These are phyloP conservation scores for Citrullus colocynthis DNA, from an alignment of 306 rosid species.

Conservation along the genomic window DNA sequence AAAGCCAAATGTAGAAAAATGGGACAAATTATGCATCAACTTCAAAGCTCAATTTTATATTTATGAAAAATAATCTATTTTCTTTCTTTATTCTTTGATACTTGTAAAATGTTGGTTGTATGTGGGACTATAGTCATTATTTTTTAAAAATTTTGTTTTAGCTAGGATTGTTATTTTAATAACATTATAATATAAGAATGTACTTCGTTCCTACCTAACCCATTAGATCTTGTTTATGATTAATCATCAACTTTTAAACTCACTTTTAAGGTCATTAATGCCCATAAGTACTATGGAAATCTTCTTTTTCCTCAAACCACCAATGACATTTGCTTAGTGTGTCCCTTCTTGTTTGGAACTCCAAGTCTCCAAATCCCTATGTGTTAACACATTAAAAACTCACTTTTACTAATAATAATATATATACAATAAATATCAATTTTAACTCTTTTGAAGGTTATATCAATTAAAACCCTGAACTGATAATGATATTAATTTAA, in stretches of 20 bases:
- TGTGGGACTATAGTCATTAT: not conserved
- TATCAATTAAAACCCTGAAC: no score
- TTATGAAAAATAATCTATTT: not conserved
- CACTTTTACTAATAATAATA: not conserved
- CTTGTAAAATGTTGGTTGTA: not conserved
- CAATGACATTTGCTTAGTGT: not conserved
- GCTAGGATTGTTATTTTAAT: not conserved
- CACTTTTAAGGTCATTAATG: conserved; percentile 3
- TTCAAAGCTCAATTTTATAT: not conserved
- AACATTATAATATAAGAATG: not conserved
- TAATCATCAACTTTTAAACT: conserved; percentile 10
- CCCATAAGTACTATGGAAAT: conserved; percentile 15
- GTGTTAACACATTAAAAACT: not conserved
- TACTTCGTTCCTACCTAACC: not conserved
- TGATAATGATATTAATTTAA: no score
- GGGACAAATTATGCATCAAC: not conserved
- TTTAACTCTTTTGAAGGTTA: no score
- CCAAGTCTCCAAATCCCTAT: not conserved
- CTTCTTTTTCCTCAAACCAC: conserved; percentile 15
- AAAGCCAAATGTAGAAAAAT: conserved; percentile 2
- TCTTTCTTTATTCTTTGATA: not conserved
- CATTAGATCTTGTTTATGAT: not conserved
- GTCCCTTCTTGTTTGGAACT: conserved; percentile 6
- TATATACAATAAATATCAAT: no score
- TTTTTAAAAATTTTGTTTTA: not conserved